A percentile compares a stretch with the other conserved stretches of the same genome.
Evolutionary conservation across 139 green algal genomes (phyloP).

Genomic region (Mesostigma viride): DNA sequence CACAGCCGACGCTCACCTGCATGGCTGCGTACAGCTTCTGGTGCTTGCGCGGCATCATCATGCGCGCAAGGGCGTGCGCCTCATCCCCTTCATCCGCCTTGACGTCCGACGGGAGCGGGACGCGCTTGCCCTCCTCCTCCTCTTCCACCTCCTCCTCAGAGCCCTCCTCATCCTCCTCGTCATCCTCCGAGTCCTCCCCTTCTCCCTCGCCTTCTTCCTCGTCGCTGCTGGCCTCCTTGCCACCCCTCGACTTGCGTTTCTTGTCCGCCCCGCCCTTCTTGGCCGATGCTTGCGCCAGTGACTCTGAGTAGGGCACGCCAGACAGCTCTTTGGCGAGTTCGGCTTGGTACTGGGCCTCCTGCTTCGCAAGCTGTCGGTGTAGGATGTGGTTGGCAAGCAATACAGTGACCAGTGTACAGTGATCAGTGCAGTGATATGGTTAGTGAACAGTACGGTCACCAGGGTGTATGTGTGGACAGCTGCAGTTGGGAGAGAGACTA

Average conservation of each 20-base stretch:
- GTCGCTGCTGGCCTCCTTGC: background rate
- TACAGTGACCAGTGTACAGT: background rate
- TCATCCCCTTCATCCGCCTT: conserved; percentile 42
- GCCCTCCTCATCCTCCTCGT: background rate
- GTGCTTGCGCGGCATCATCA: conserved; percentile 85
- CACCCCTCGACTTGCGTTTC: too few relatives aligned
- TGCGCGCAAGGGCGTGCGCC: conserved; percentile 55
- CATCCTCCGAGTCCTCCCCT: background rate
- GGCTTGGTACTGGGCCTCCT: conserved; percentile 18
- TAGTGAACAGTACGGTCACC: background rate
- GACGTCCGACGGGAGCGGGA: conserved; percentile 4
- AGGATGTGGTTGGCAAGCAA: too few relatives aligned
- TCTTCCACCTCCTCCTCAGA: conserved; percentile 6
- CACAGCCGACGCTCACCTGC: conserved; percentile 35
- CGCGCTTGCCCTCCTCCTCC: conserved; percentile 17
- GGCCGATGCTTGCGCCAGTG: conserved; percentile 7
- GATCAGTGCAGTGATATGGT: background rate
- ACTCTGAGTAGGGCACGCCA: conserved; percentile 20
- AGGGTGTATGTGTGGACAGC: background rate
- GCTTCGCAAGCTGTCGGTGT: conserved; percentile 21
- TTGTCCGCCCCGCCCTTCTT: too few relatives aligned
- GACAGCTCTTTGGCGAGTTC: conserved; percentile 27
- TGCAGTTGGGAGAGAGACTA: background rate
- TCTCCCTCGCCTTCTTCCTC: conserved; percentile 23
- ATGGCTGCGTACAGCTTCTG: conserved; percentile 77